Evolutionary conservation across 140 eudicot species (phyloP).

Genomic region (Stevia rebaudiana): DNA sequence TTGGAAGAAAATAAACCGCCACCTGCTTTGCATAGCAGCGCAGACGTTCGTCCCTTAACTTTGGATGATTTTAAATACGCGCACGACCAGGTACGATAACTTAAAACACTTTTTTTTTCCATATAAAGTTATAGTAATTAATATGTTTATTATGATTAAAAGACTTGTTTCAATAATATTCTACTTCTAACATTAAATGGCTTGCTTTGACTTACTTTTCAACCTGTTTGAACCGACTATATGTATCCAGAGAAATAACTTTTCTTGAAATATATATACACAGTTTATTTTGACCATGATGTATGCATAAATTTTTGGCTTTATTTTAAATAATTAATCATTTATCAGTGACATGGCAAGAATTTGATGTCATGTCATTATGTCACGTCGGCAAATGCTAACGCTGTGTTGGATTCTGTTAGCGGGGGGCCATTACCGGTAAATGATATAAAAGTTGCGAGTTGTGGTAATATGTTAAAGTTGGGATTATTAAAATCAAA

Average conservation of each 20-base stretch:
- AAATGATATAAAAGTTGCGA: no score
- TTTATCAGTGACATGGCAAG: no score
- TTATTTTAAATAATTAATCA: not conserved
- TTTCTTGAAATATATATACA: not conserved
- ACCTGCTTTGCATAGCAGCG: slow-evolving; percentile 59
- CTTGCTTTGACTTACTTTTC: not conserved
- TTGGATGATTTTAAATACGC: slow-evolving; percentile 74
- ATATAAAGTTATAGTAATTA: not conserved
- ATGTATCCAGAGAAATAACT: not conserved
- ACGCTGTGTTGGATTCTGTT: no score
- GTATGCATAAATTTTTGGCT: not conserved
- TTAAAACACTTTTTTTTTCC: not conserved
- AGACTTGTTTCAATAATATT: no score
- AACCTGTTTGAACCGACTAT: not conserved
- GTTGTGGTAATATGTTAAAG: no score
- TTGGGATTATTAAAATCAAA: no score
- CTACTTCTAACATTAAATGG: not conserved
- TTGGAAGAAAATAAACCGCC: slow-evolving; percentile 50
- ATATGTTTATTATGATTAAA: not conserved
- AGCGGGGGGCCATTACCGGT: no score
- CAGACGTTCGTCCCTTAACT: slow-evolving; percentile 64
- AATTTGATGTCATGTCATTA: no score
- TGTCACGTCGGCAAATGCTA: no score
- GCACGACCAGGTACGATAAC: slow-evolving; percentile 68
- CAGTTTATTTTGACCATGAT: not conserved